phyloP scores from a whole-genome alignment of 768 basidiomycete species.

The Rhizopogon sp. region DNA sequence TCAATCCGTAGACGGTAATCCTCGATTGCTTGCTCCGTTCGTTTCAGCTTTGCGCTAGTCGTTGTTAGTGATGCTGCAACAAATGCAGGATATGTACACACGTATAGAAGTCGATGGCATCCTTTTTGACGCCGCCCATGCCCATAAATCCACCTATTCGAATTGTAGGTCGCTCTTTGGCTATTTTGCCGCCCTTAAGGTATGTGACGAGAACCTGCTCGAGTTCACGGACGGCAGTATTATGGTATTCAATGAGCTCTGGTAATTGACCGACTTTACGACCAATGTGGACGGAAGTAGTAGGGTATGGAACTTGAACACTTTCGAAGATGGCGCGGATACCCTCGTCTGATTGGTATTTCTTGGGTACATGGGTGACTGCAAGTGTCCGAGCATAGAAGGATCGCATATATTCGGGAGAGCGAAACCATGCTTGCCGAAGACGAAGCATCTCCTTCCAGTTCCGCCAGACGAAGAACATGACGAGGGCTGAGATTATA shows the following conservation, averaged over 20 bases:
- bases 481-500: constrained; percentile 68
- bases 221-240: constrained; percentile 88
- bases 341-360: constrained; percentile 81
- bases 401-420: constrained; percentile 79
- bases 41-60: constrained; percentile 39
- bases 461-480: constrained; percentile 66
- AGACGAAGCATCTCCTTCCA: constrained; percentile 78
- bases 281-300: constrained; percentile 86
- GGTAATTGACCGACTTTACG: constrained; percentile 86
- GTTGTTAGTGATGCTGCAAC: constrained; percentile 6
- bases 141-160: constrained; percentile 76
- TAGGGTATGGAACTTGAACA: constrained; percentile 81
- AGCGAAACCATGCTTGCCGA: constrained; percentile 84
- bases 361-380: constrained; percentile 74
- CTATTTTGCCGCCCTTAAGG: constrained; percentile 77
- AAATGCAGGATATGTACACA: constrained; percentile 33
- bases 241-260: constrained; percentile 87
- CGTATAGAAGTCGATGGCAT: constrained; percentile 95
- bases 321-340: constrained; percentile 70
- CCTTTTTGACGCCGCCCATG: constrained; percentile 77
- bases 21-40: constrained; percentile 71
- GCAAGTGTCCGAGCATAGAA: constrained; percentile 94
- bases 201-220: constrained; percentile 88
- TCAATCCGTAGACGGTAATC: constrained; percentile 69
- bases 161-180: constrained; percentile 76